Conservation (phyloP, 1,284 basidiomycete species). For the Agroathelia rolfsii region DNA sequence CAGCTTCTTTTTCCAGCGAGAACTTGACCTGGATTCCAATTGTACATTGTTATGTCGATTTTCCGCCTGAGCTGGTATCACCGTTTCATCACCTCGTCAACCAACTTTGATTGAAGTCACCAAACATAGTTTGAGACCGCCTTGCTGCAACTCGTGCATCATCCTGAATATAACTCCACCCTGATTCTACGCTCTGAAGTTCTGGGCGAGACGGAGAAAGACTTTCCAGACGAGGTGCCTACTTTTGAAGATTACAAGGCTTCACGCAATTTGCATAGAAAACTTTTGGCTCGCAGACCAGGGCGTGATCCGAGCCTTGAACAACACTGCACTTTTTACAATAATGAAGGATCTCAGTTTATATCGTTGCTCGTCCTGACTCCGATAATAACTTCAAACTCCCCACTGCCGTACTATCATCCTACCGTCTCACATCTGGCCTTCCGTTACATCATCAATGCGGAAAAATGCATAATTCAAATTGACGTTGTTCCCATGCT, state of each 20-base stretch:
- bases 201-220: conserved; percentile 38
- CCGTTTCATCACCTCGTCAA: conserved; percentile 9
- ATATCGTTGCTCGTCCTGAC: conserved; percentile 47
- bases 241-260: conserved; percentile 32
- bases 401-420: conserved; percentile 68
- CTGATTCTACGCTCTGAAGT: conserved; percentile 71
- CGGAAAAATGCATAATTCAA: no score
- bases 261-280: conserved; percentile 39
- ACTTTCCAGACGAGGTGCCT: conserved; percentile 24
- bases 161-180: conserved; percentile 79
- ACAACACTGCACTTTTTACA: conserved; percentile 66
- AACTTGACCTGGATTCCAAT: conserved; percentile 24
- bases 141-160: conserved; percentile 55
- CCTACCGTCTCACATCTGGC: conserved; percentile 65
- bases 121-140: conserved; percentile 51
- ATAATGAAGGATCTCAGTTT: conserved; percentile 14
- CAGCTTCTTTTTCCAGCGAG: neutral
- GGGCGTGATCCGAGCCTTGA: conserved; percentile 58
- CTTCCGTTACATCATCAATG: conserved; percentile 46
- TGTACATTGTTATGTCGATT: conserved; percentile 30
- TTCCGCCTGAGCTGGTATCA: conserved; percentile 36
- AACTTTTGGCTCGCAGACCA: conserved; percentile 63
- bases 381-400: conserved; percentile 38
- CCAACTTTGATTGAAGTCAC: conserved; percentile 4
- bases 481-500: conserved; percentile 16